Percentiles rank a stretch among this genome's conserved stretches.
phyloP scores from a whole-genome alignment of 257 asterid species.

The Primulina tabacum region DNA sequence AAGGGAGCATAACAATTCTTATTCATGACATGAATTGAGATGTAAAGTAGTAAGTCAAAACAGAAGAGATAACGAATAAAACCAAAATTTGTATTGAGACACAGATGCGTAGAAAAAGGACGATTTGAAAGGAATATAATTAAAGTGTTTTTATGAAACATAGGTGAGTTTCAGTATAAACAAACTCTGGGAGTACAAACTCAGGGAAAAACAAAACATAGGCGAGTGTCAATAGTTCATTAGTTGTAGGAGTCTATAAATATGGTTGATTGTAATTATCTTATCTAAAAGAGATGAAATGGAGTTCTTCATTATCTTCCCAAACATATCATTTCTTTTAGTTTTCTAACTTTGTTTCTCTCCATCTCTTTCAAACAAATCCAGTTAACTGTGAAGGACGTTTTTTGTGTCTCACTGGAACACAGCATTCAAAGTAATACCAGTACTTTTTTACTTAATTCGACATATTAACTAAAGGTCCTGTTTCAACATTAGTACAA shows the following conservation, averaged over 20 bases:
- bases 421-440: constrained; percentile 7
- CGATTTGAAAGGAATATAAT: constrained; percentile 1
- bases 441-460: constrained; percentile 1
- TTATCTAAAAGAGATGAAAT: too few relatives aligned
- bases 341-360: neutral
- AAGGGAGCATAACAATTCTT: constrained; percentile 20
- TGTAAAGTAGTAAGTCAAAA: constrained; percentile 14
- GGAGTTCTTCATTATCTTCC: too few relatives aligned
- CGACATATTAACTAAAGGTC: constrained; percentile 17
- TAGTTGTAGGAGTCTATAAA: too few relatives aligned
- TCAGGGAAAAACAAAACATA: too few relatives aligned
- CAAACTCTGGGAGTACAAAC: neutral
- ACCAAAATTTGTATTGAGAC: neutral
- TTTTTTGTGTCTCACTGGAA: constrained; percentile 12
- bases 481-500: constrained; percentile 6
- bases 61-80: neutral
- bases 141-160: constrained; percentile 19
- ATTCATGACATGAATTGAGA: constrained; percentile 18
- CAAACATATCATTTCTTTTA: too few relatives aligned
- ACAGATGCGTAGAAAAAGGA: constrained; percentile 5
- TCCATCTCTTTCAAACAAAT: constrained; percentile 6
- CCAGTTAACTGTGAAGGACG: neutral
- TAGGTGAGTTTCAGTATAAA: neutral
- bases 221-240: too few relatives aligned
- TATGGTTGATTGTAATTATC: too few relatives aligned